Conservation (phyloP, 257 asterid species). For the Apocynum venetum region DNA sequence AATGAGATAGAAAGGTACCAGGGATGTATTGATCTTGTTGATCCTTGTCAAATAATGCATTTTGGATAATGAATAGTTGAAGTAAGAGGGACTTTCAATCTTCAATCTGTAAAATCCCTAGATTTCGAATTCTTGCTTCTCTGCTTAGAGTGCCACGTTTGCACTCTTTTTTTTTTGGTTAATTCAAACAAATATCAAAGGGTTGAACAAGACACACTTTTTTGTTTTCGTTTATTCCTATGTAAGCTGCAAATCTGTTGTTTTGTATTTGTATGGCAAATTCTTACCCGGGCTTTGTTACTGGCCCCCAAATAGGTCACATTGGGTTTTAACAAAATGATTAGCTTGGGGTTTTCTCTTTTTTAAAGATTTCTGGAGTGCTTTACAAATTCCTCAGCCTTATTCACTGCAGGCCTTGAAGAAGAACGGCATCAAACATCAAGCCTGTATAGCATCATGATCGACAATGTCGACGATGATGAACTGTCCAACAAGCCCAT, state of each 20-base stretch:
- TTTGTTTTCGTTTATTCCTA: neutral
- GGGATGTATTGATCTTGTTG: neutral
- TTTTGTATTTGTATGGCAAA: neutral
- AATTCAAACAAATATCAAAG: neutral
- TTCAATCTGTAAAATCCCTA: neutral
- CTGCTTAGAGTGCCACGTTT: neutral
- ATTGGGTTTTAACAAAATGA: neutral
- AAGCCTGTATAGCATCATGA: constrained; percentile 31
- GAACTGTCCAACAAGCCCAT: constrained; percentile 39
- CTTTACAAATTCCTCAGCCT: neutral
- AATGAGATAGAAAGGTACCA: neutral
- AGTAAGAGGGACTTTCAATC: neutral
- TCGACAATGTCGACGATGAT: constrained; percentile 37
- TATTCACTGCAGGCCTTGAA: constrained; percentile 3
- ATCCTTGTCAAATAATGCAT: neutral
- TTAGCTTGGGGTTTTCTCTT: neutral
- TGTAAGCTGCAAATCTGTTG: neutral
- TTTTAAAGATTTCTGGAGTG: neutral
- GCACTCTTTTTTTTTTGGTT: neutral
- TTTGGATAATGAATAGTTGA: neutral
- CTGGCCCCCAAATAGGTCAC: neutral
- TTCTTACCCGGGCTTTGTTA: neutral
- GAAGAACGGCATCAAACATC: neutral
- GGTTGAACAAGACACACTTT: neutral
- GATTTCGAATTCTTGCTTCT: neutral